These are phyloP conservation scores for Rubroshorea leprosula DNA, from an alignment of 345 rosid genomes.

Conservation along the genomic window DNA sequence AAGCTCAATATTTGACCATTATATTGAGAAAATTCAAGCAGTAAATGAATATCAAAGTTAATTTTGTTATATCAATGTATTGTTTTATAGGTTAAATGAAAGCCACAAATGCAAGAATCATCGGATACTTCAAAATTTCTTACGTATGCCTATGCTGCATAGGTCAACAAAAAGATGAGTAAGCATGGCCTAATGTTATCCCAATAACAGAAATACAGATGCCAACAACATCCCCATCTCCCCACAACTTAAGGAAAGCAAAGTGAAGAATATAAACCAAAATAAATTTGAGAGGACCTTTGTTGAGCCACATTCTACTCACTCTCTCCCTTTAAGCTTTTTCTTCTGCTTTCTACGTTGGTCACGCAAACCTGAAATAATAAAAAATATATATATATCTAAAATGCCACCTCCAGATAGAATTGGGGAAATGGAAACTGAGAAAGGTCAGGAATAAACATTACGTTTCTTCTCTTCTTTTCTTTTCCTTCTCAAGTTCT, in stretches of 20 bases:
- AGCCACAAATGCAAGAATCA: background rate
- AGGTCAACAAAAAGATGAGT: no score
- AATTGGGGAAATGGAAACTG: background rate
- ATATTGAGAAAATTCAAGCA: background rate
- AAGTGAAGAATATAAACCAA: background rate
- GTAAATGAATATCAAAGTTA: background rate
- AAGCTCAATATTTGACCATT: no score
- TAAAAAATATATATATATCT: background rate
- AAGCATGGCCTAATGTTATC: no score
- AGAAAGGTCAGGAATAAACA: background rate
- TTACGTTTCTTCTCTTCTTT: slow-evolving; percentile 80
- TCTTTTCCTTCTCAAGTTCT: slow-evolving; percentile 48
- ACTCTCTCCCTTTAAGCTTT: slow-evolving; percentile 15
- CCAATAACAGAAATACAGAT: no score
- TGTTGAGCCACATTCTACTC: background rate
- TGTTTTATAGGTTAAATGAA: background rate
- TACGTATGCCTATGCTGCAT: no score
- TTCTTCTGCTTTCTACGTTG: slow-evolving; percentile 71
- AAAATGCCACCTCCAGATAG: background rate
- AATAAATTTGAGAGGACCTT: no score
- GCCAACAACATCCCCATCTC: no score
- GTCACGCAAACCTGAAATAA: slow-evolving; percentile 57
- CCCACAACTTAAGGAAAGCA: background rate
- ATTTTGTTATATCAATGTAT: background rate
- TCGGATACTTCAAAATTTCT: background rate